A percentile compares a stretch with the other conserved stretches of the same genome.
Conservation (phyloP, 495 filamentous ascomycete species). For the Apiosordaria backusii region DNA sequence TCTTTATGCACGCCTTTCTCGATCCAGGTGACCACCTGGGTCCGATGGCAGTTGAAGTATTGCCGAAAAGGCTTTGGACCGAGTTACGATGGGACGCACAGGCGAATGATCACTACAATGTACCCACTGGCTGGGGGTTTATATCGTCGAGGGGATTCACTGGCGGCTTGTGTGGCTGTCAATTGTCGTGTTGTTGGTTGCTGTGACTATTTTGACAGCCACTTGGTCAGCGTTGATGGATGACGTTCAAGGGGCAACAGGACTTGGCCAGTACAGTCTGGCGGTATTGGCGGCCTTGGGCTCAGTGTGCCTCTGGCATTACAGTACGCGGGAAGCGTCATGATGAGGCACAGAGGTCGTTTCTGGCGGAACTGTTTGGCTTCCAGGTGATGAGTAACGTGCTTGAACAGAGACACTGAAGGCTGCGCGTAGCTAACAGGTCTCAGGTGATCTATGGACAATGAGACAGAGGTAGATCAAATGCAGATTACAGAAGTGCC, state of each 20-base stretch:
- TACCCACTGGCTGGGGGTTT: neutral
- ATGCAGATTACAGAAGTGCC: too few species aligned
- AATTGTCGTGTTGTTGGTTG: neutral
- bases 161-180: neutral
- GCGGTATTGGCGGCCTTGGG: conserved; percentile 4
- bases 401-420: too few species aligned
- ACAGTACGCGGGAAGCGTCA: neutral
- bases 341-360: too few species aligned
- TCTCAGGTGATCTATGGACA: too few species aligned
- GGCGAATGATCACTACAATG: neutral
- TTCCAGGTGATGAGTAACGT: too few species aligned
- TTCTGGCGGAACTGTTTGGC: too few species aligned
- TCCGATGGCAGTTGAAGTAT: conserved; percentile 12
- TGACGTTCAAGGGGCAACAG: conserved; percentile 16
- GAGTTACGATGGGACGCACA: conserved; percentile 6
- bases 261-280: conserved; percentile 15
- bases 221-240: conserved; percentile 4
- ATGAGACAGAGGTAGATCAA: too few species aligned
- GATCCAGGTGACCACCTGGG: conserved; percentile 13
- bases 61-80: conserved; percentile 14
- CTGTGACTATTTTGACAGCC: conserved; percentile 12
- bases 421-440: too few species aligned
- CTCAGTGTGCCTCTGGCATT: neutral
- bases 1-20: conserved; percentile 18
- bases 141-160: neutral